A percentile compares a stretch with the other conserved stretches of the same genome.
Evolutionary conservation across 495 filamentous ascomycete species (phyloP).

Genomic region (Thozetella sp.): DNA sequence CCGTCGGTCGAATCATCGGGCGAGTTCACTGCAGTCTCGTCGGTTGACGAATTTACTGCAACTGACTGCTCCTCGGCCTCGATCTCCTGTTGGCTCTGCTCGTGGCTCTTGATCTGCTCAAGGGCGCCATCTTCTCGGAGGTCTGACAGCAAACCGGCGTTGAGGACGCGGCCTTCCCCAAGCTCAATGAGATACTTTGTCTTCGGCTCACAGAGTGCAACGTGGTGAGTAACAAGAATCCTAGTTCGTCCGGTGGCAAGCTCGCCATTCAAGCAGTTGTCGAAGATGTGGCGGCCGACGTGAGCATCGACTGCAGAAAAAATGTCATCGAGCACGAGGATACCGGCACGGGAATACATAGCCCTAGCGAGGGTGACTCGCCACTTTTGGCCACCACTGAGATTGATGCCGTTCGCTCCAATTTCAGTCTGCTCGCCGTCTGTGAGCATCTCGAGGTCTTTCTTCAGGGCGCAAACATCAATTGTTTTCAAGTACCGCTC

Average conservation of each 20-base stretch:
- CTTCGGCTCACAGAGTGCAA: conserved; percentile 67
- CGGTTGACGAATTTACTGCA: too few species aligned
- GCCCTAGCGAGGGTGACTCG: conserved; percentile 77
- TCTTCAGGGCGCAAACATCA: conserved; percentile 68
- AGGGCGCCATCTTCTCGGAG: conserved; percentile 57
- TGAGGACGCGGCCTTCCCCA: conserved; percentile 63
- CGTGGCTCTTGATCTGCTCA: conserved; percentile 59
- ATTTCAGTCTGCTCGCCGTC: conserved; percentile 82
- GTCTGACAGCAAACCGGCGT: conserved; percentile 62
- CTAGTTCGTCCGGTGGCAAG: conserved; percentile 71
- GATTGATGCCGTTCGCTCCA: conserved; percentile 79
- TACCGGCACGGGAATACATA: conserved; percentile 77
- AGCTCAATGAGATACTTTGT: conserved; percentile 73
- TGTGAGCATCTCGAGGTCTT: conserved; percentile 72
- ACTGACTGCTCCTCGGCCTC: conserved; percentile 39
- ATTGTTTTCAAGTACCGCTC: conserved; percentile 67
- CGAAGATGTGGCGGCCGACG: conserved; percentile 76
- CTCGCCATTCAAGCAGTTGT: conserved; percentile 71
- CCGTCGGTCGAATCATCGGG: conserved; percentile 27
- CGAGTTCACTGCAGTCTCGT: conserved; percentile 54
- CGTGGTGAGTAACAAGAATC: conserved; percentile 82
- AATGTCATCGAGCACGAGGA: conserved; percentile 82
- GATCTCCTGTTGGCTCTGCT: conserved; percentile 43
- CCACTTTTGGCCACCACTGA: conserved; percentile 86
- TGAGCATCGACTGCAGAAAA: conserved; percentile 77